Evolutionary conservation across 164 flowering plant genomes (phyloP).

Genomic region (Kingdonia uniflora): DNA sequence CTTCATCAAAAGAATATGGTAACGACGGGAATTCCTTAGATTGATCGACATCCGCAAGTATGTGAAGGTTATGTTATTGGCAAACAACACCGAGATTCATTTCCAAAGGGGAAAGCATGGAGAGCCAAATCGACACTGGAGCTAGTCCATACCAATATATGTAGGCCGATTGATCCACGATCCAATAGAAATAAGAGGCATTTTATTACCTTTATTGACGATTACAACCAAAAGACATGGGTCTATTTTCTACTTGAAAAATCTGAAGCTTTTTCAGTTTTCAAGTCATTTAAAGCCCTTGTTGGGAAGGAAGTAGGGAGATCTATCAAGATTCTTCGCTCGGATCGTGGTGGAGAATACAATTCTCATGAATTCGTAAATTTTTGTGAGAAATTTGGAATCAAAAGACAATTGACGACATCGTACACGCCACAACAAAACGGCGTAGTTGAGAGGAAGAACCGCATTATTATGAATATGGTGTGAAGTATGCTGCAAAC

Average conservation of each 20-base stretch:
- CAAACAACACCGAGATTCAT: too few relatives aligned
- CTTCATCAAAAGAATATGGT: too few relatives aligned
- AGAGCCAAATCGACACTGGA: too few relatives aligned
- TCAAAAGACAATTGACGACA: background rate
- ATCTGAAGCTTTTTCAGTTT: background rate
- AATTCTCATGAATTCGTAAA: background rate
- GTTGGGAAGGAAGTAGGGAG: background rate
- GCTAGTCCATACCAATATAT: too few relatives aligned
- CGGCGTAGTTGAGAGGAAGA: background rate
- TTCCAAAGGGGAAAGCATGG: too few relatives aligned
- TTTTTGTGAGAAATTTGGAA: background rate
- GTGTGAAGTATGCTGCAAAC: background rate
- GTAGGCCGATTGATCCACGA: background rate
- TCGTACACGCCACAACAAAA: background rate
- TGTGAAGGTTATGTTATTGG: too few relatives aligned
- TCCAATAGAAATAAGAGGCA: background rate
- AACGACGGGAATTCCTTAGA: too few relatives aligned
- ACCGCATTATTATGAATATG: background rate
- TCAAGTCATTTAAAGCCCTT: background rate
- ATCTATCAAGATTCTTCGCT: background rate
- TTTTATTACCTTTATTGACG: background rate
- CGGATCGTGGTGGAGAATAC: background rate
- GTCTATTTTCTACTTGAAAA: background rate
- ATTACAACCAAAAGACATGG: background rate
- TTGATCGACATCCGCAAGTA: too few relatives aligned